Base-by-base conservation (phyloP, 805 yeast genomes). In the Cyberlindnera xishuangbannaensis region DNA sequence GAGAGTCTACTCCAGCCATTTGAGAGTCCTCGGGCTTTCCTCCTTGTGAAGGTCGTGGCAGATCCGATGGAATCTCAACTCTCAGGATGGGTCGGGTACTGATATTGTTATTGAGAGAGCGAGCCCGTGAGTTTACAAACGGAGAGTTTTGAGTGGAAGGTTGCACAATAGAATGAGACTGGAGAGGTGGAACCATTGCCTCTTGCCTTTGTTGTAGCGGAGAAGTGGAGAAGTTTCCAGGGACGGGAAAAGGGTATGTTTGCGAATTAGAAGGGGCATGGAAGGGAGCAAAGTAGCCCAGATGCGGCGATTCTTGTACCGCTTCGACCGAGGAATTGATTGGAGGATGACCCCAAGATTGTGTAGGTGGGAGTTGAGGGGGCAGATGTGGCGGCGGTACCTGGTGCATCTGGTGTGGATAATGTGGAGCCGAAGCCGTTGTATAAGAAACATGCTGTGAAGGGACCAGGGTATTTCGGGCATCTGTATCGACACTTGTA, bases 31-130 rank as follows among this genome's bases (percentile, higher is more conserved):
- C 31, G 6, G 30, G 32, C 14, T 27, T 31, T n/a, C 31, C 12
- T 6, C 30, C 33, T 16, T 30, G 29, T 8, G 27, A 12, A 2
- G 35, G 30, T 22, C 36, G 29, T 17, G 41, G 17, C 4, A 28
- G 33, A 14, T 34, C 40, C 9, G 38, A 18, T 7, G 56, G 56
- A 9, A 51, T 53, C 33, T 53, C 52, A 7, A 53, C 56, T 17
- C 56, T 37, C 8, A 53, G 27, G 3, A 47, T 37, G 2, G 57
- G 57, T 25, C 57, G 45, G 9, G 46, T 34, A 27, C 41, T 41
- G 11, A 48, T 44, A 28, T 27, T 48, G 34, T 36, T 50, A 32
- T 48, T 52, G 25, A 50, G 22, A 1, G 47, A 30, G 10, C 56
- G 41, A 2, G 53, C 48, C 6, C 55, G 41, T 4, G 44, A 27